Base-by-base conservation (phyloP, 371 early-diverging fungal genomes). In the Mucor circinelloides region DNA sequence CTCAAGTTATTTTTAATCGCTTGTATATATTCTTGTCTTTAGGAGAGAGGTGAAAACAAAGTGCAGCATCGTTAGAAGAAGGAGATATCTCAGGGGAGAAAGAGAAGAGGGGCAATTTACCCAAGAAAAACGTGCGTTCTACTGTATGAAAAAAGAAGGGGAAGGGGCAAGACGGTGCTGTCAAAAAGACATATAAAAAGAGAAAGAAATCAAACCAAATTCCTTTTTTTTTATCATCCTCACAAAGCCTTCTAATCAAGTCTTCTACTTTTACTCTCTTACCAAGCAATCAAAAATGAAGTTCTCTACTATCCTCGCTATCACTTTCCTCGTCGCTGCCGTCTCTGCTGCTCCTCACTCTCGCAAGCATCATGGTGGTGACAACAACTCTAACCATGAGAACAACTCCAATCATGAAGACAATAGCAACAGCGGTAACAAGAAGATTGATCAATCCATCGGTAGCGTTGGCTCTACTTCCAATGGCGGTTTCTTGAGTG, bases 301-400 rank as follows among this genome's bases (percentile, higher is more conserved):
- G 66, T 59, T 75, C 63, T 58, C 69, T 58, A 60, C 63, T 52
- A 25, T 70, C 42, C 69, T 78, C 57, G 71, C 71, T 63, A 31
- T 71, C 56, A 67, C 66, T 59, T 23, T 73, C 63, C 68, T 65
- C 27, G 67, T 69, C 36, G 58, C 64, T 17, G 25, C 66, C 28
- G 60, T 63, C 27, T 63, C 66, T 63, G 77, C 74, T 62, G 71
- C 71, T 67, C 69, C 73, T 30, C 65, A 44, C 27, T 42, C 42
- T n/a, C 17, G 23, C 31, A 31, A 63, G n/a, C 21, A 23, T 46
- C 48, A 7, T 46, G 48, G 48, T 8, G 23, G 48, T 21, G 48
- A 23, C 6, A n/a, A 23, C 23, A 23, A 36, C 34, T 31, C 34
- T 54, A 17, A 25, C n/a, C 52, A 27, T 27, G 52, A 27, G 3